phyloP scores from a whole-genome alignment of 257 asterid genomes.

The Echites panduratus region DNA sequence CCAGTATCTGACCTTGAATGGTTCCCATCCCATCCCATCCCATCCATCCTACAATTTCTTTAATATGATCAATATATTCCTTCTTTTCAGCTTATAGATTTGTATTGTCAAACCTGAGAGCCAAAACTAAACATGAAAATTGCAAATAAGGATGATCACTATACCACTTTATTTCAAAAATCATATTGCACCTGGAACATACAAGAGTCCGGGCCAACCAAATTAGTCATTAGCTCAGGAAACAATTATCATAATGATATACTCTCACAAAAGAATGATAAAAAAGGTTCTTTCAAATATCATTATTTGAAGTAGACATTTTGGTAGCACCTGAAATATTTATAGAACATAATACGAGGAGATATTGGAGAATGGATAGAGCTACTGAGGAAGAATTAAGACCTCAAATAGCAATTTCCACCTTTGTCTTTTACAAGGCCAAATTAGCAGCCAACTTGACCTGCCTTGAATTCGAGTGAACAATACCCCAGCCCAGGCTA shows the following conservation, averaged over 20 bases:
- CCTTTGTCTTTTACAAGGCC: constrained; percentile 93
- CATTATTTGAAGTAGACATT: not conserved
- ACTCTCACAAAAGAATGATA: not conserved
- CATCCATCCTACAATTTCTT: constrained; percentile 95
- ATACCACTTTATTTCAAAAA: not conserved
- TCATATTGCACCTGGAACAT: not conserved
- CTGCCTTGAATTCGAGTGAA: no score
- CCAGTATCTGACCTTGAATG: constrained; percentile 58
- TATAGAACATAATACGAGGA: constrained; percentile 3
- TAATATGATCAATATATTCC: constrained; percentile 85
- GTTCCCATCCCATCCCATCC: constrained; percentile 99
- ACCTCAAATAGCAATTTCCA: constrained; percentile 96
- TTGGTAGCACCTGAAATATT: not conserved
- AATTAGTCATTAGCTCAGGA: not conserved
- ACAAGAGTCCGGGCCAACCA: not conserved
- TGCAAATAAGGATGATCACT: not conserved
- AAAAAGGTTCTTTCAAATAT: not conserved
- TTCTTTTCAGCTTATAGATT: constrained; percentile 97
- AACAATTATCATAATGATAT: not conserved
- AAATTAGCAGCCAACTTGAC: no score
- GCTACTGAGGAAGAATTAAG: constrained; percentile 18
- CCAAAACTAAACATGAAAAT: not conserved
- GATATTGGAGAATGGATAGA: not conserved
- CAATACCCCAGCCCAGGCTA: no score
- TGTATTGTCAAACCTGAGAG: constrained; percentile 82